A percentile compares a stretch with the other conserved stretches of the same genome.
Evolutionary conservation across 148 eudicot genomes (phyloP).

Genomic region (Cornus florida): DNA sequence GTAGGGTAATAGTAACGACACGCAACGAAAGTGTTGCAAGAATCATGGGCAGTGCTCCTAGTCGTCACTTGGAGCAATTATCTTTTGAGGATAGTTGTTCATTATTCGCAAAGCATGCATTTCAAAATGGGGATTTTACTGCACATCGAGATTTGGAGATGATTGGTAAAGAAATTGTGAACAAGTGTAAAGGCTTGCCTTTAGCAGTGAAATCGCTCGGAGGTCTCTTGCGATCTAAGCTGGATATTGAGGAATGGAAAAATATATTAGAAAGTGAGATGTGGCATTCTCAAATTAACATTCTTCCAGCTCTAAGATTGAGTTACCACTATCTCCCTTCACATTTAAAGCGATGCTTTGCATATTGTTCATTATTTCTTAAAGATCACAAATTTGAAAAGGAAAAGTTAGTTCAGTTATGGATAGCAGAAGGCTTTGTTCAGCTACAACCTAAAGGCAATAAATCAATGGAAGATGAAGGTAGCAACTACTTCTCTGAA

Average conservation of each 20-base stretch:
- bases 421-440: slow-evolving; percentile 26
- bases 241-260: slow-evolving; percentile 9
- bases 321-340: slow-evolving; percentile 29
- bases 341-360: slow-evolving; percentile 19
- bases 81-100: not conserved
- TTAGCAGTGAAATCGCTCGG: slow-evolving; percentile 29
- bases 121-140: too few species aligned
- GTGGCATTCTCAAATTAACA: not conserved
- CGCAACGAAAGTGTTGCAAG: slow-evolving; percentile 5
- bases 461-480: not conserved
- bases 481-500: not conserved
- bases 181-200: slow-evolving; percentile 25
- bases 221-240: slow-evolving; percentile 16
- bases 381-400: slow-evolving; percentile 24
- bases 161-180: slow-evolving; percentile 12
- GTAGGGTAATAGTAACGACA: slow-evolving; percentile 24
- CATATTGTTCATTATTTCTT: slow-evolving; percentile 25
- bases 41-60: slow-evolving; percentile 11
- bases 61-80: not conserved
- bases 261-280: too few species aligned
- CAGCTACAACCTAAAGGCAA: not conserved
- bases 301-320: slow-evolving; percentile 19
- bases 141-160: not conserved
- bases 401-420: slow-evolving; percentile 11
- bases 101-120: not conserved